These are phyloP conservation scores for Cladobotryum protrusum DNA, from an alignment of 2,329 filamentous ascomycete species.

Conservation along the genomic window DNA sequence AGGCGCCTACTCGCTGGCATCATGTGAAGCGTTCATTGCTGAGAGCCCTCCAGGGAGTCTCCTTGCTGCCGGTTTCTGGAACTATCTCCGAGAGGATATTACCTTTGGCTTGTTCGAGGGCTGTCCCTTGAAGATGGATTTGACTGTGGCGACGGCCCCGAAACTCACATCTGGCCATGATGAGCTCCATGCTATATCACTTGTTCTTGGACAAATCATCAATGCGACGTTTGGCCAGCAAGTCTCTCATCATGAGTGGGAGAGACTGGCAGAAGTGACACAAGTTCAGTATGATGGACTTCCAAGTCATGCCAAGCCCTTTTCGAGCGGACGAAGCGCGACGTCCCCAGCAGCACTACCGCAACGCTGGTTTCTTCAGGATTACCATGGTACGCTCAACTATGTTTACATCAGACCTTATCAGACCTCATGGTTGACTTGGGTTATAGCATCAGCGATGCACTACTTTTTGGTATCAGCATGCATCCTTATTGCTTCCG, in stretches of 20 bases:
- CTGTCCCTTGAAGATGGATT: constrained; percentile 36
- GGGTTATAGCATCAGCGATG: constrained; percentile 30
- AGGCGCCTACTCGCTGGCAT: constrained; percentile 41
- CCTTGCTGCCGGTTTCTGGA: constrained; percentile 41
- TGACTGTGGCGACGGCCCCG: constrained; percentile 15
- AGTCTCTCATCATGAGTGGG: constrained; percentile 16
- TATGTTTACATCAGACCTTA: not conserved
- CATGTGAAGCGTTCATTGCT: constrained; percentile 19
- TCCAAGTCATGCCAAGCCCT: constrained; percentile 28
- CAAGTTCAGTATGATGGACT: constrained; percentile 25
- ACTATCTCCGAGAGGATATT: constrained; percentile 47
- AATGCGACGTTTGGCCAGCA: constrained; percentile 29
- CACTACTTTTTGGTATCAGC: constrained; percentile 37
- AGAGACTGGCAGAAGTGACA: constrained; percentile 17
- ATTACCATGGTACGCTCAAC: constrained; percentile 35
- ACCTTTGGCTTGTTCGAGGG: constrained; percentile 43
- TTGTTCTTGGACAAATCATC: constrained; percentile 38
- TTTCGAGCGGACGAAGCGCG: constrained; percentile 14
- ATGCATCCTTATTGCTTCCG: constrained; percentile 24
- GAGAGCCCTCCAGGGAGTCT: constrained; percentile 23
- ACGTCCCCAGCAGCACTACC: constrained; percentile 23
- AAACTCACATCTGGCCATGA: constrained; percentile 18
- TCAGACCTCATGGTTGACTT: not conserved
- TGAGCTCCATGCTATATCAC: constrained; percentile 34
- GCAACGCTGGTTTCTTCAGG: constrained; percentile 32